Evolutionary conservation across 2,329 filamentous ascomycete genomes (phyloP).

Genomic region (Paecilomyces variotii): DNA sequence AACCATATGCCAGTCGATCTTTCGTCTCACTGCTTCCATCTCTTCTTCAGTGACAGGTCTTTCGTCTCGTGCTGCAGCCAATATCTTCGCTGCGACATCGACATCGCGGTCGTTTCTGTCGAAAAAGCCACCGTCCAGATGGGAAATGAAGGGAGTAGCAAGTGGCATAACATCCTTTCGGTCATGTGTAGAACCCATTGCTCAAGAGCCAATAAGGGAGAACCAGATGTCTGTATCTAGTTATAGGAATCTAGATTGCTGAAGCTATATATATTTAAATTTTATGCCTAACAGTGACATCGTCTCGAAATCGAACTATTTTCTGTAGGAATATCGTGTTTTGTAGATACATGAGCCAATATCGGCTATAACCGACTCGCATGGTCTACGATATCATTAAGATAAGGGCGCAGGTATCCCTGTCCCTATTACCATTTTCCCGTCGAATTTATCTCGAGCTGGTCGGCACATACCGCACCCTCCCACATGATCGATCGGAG

Average conservation of each 20-base stretch:
- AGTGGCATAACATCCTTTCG: background rate
- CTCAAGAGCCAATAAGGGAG: background rate
- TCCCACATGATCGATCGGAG: background rate
- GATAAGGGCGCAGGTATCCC: background rate
- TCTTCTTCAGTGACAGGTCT: background rate
- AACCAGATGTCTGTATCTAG: background rate
- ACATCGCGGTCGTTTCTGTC: background rate
- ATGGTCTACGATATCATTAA: background rate
- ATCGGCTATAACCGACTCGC: background rate
- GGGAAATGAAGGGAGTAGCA: background rate
- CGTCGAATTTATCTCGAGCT: background rate
- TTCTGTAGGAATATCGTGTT: background rate
- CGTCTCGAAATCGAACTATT: background rate
- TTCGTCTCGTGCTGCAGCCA: background rate
- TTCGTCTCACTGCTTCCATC: constrained; percentile 1
- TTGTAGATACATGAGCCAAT: background rate
- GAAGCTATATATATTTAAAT: background rate
- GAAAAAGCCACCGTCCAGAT: background rate
- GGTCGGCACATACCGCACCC: background rate
- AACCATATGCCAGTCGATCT: constrained; percentile 3
- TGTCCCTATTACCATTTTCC: background rate
- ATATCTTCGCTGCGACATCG: background rate
- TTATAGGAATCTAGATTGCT: background rate
- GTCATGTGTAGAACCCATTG: background rate
- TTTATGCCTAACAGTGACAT: background rate